These are phyloP conservation scores for Aegle marmelos DNA, from an alignment of 345 rosid species.

Conservation along the genomic window DNA sequence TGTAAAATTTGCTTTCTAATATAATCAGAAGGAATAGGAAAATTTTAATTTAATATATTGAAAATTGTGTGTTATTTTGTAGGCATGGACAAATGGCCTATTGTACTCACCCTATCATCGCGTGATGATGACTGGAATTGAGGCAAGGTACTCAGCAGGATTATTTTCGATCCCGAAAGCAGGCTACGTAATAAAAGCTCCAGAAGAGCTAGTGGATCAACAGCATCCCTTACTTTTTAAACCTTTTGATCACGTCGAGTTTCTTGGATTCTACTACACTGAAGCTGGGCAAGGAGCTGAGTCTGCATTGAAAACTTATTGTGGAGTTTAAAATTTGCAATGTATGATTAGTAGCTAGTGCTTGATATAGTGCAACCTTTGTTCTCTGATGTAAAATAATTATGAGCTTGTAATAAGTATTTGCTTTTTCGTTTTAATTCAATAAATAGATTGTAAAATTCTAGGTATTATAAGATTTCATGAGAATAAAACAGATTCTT, in stretches of 20 bases:
- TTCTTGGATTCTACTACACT: slow-evolving; percentile 37
- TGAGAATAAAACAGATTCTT: no score
- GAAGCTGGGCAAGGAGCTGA: slow-evolving; percentile 40
- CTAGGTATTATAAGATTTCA: no score
- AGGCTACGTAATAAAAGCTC: slow-evolving; percentile 39
- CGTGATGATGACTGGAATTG: slow-evolving; percentile 64
- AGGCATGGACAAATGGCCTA: slow-evolving; percentile 72
- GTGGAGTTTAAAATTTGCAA: slow-evolving; percentile 16
- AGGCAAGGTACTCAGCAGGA: slow-evolving; percentile 53
- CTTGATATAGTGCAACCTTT: neutral
- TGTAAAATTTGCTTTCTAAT: no score
- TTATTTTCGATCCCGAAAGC: slow-evolving; percentile 55
- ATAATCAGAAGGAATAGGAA: no score
- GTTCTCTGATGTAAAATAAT: neutral
- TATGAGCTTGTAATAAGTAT: no score
- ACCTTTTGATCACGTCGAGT: slow-evolving; percentile 54
- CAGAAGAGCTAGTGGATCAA: slow-evolving; percentile 54
- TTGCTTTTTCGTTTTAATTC: no score
- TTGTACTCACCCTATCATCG: slow-evolving; percentile 60
- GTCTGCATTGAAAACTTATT: slow-evolving; percentile 42
- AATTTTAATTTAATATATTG: neutral
- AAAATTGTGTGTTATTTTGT: neutral
- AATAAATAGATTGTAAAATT: no score
- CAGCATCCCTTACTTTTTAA: slow-evolving; percentile 51
- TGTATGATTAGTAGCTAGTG: neutral